Evolutionary conservation across 169 alveolate species (phyloP).

Genomic region (Condylostoma magnum): DNA sequence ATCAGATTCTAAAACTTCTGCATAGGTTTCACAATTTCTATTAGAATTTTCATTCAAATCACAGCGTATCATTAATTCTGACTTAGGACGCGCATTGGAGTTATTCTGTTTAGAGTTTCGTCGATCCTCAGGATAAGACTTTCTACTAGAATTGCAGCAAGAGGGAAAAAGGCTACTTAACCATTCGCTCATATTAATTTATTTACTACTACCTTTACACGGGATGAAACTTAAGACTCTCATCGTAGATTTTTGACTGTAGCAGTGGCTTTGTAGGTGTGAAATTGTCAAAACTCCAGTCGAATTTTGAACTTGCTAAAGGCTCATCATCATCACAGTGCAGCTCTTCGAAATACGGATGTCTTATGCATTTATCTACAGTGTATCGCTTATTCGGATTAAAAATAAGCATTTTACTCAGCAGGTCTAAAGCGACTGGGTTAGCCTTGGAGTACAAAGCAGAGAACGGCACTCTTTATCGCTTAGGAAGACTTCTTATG

Average conservation of each 20-base stretch:
- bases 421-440: conserved; percentile 76
- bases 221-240: conserved; percentile 20
- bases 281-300: conserved; percentile 22
- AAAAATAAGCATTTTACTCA: conserved; percentile 72
- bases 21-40: too few species aligned
- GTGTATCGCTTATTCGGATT: conserved; percentile 72
- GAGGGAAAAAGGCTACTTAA: too few species aligned
- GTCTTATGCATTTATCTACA: conserved; percentile 66
- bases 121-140: too few species aligned
- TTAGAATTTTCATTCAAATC: too few species aligned
- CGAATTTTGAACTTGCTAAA: conserved; percentile 8
- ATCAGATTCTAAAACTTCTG: too few species aligned
- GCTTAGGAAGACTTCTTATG: conserved; percentile 73
- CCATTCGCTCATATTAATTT: too few species aligned
- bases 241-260: conserved; percentile 18
- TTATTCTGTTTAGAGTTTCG: too few species aligned
- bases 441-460: conserved; percentile 76
- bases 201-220: too few species aligned
- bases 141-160: too few species aligned
- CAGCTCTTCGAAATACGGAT: conserved; percentile 80
- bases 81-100: too few species aligned
- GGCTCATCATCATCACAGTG: conserved; percentile 68
- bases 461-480: conserved; percentile 69
- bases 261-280: conserved; percentile 18
- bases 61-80: too few species aligned